Base-by-base conservation (phyloP, 148 eudicot species). In the Beta vulgaris region DNA sequence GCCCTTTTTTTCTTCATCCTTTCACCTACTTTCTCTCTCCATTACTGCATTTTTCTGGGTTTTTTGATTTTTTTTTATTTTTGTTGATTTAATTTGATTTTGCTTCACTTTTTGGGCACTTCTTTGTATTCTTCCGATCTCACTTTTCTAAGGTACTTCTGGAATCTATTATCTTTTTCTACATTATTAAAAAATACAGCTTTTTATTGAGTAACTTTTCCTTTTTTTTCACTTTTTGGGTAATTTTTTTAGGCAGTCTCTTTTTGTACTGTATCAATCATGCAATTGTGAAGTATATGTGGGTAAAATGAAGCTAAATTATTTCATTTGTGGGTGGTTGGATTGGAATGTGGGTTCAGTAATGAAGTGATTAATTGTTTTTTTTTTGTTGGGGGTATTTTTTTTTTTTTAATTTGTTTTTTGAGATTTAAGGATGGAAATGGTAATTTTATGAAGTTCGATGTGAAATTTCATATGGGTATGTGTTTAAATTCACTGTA, bases 141-240 rank as follows among this genome's bases (percentile, higher is more conserved):
- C 68, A 35, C 77, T 73, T 59, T 73, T 58, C 16, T 40, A 58
- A 79, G 82, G 68, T 74, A 74, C 74, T 37, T 79, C 29, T 28
- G 35, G 57, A 43, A 36, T 67, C 72, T 73, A 58, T 34, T 36
- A 4, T 16, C n/a, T 53, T 28, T 69, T 73, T 67, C n/a, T 32
- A 31, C 18, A 58, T 58, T 58, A 18, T 13, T 26, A 35, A 14
- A 29, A 34, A 44, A 79, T 68, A 67, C 59, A 79, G 73, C 82
- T 73, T 79, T 79, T 73, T 2, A 57, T 35, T 66, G 1, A 42
- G 43, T 7, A 58, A 13, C 54, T 66, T 79, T 79, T 43, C 0
- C 59, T 34, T 54, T 44, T n/a, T 29, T 26, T 32, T 25, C 6
- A 8, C 15, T 18, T 53, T 48, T n/a, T 26, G n/a, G n/a, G n/a